Conservation (phyloP, 2,329 filamentous ascomycete genomes). For the Sporothrix variecibatus region DNA sequence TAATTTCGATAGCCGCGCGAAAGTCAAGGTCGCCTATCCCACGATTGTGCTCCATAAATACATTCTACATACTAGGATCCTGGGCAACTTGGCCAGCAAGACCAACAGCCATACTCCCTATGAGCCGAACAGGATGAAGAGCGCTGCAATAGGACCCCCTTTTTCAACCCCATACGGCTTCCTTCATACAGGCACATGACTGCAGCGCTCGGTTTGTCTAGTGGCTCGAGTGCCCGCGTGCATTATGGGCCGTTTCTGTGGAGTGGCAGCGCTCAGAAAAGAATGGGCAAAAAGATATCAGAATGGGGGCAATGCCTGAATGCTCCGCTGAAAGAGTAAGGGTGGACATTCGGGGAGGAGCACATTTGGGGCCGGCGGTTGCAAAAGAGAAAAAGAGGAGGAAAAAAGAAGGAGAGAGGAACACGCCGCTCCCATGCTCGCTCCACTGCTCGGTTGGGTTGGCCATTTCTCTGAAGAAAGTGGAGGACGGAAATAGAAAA, state of each 20-base stretch:
- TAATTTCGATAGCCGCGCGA: constrained; percentile 6
- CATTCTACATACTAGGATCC: background rate
- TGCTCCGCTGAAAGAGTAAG: background rate
- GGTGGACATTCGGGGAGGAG: background rate
- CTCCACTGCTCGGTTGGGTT: background rate
- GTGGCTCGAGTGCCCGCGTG: constrained; percentile 17
- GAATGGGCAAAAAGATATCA: background rate
- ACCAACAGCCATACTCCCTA: background rate
- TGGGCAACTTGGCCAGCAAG: too few relatives aligned
- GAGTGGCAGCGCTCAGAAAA: background rate
- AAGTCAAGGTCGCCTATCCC: background rate
- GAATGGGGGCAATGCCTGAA: background rate
- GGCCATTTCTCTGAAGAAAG: background rate
- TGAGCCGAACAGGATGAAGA: background rate
- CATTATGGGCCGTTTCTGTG: background rate
- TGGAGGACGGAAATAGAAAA: background rate
- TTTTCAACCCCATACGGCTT: background rate
- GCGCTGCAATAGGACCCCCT: background rate
- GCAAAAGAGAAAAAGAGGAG: background rate
- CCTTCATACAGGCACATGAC: constrained; percentile 4
- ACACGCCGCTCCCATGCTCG: background rate
- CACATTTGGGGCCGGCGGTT: constrained; percentile 8
- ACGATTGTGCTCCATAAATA: background rate
- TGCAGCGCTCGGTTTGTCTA: constrained; percentile 17
- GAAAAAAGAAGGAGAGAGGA: background rate